Conservation (phyloP, 371 early-diverging fungal species). For the Mortierella polycephala region DNA sequence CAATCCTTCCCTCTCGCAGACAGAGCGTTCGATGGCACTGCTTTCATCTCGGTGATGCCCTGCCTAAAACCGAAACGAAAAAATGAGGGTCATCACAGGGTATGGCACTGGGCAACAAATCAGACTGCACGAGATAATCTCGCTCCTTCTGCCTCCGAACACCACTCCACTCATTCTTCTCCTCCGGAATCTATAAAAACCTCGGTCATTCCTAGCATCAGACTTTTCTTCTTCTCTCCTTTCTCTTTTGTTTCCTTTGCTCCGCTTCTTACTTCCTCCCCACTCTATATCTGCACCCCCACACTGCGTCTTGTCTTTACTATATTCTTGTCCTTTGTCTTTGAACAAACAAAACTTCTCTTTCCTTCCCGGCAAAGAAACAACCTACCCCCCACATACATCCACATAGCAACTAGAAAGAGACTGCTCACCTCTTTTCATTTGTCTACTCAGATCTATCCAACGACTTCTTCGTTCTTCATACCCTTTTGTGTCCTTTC, state of each 20-base stretch:
- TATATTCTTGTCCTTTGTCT: conserved; percentile 3
- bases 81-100: neutral
- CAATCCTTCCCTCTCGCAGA: neutral
- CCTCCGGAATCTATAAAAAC: conserved; percentile 30
- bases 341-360: conserved; percentile 9
- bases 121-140: conserved; percentile 12
- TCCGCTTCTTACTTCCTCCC: conserved; percentile 1
- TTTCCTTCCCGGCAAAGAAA: neutral
- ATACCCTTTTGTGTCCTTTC: conserved; percentile 1
- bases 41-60: neutral
- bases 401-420: conserved; percentile 18
- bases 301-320: neutral
- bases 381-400: conserved; percentile 7
- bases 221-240: conserved; percentile 9
- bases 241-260: neutral
- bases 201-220: conserved; percentile 6
- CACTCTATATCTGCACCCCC: neutral
- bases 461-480: neutral
- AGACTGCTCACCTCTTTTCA: conserved; percentile 57
- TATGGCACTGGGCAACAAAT: neutral
- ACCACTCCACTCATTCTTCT: neutral
- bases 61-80: neutral
- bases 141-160: neutral
- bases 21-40: neutral
- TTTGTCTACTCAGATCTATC: conserved; percentile 14